Evolutionary conservation across 768 basidiomycete genomes (phyloP).

Genomic region (Thelephora ganbajun): DNA sequence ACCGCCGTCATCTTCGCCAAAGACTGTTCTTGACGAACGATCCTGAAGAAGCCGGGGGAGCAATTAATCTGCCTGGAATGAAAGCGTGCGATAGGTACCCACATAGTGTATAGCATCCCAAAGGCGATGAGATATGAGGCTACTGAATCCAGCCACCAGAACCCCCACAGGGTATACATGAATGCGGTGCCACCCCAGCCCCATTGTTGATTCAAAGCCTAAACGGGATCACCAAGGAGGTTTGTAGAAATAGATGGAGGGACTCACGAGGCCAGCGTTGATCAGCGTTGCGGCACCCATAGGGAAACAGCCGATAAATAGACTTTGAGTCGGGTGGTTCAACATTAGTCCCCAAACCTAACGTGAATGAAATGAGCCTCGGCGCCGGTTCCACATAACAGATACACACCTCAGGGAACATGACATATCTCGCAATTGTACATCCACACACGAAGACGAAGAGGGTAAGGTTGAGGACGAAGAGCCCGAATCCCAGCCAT

Average conservation of each 20-base stretch:
- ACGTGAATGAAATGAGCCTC: neutral
- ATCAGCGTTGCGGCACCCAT: conserved; percentile 34
- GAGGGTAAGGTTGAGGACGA: conserved; percentile 26
- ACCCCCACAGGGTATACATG: conserved; percentile 29
- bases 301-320: conserved; percentile 29
- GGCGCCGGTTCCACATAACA: neutral
- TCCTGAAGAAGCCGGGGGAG: conserved; percentile 18
- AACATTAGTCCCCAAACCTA: conserved; percentile 18
- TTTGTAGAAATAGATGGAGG: neutral
- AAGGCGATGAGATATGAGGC: conserved; percentile 30
- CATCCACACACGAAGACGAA: conserved; percentile 20
- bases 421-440: conserved; percentile 19
- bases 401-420: conserved; percentile 17
- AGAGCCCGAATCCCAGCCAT: conserved; percentile 22
- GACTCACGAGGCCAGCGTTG: conserved; percentile 22
- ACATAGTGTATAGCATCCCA: conserved; percentile 38
- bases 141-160: conserved; percentile 36
- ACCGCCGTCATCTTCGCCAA: conserved; percentile 26
- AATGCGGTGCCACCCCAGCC: conserved; percentile 23
- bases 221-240: neutral
- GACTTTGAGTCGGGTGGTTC: conserved; percentile 26
- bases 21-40: conserved; percentile 27
- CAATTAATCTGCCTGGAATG: neutral
- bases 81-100: conserved; percentile 7
- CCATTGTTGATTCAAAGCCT: conserved; percentile 21